Percentiles rank a stretch among this genome's conserved stretches.
Evolutionary conservation across 2,329 filamentous ascomycete species (phyloP).

Genomic region (Fusarium chaquense): DNA sequence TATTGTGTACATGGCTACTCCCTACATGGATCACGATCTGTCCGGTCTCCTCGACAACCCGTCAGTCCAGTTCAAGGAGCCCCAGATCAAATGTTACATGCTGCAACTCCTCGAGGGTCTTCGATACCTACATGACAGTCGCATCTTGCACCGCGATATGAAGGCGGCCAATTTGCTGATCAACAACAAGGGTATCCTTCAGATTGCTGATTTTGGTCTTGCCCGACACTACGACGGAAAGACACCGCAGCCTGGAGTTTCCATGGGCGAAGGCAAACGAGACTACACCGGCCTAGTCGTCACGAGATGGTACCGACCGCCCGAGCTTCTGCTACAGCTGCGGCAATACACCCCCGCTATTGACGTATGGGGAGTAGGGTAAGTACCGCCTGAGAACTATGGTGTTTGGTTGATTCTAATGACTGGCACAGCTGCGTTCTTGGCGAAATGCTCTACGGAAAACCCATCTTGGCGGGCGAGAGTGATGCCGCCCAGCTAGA

Average conservation of each 20-base stretch:
- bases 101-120: constrained; percentile 91
- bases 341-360: constrained; percentile 96
- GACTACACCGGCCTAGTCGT: constrained; percentile 98
- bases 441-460: constrained; percentile 95
- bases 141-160: constrained; percentile 97
- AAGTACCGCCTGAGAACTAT: constrained; percentile 52
- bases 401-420: constrained; percentile 35
- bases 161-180: constrained; percentile 98
- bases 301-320: constrained; percentile 95
- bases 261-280: constrained; percentile 84
- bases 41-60: constrained; percentile 97
- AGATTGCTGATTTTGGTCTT: constrained; percentile 97
- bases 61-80: constrained; percentile 84
- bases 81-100: constrained; percentile 98
- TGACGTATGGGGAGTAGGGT: constrained; percentile 98
- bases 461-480: constrained; percentile 90
- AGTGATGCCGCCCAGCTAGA: constrained; percentile 91
- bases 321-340: constrained; percentile 89
- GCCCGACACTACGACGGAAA: constrained; percentile 92
- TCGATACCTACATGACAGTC: constrained; percentile 87
- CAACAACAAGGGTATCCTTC: constrained; percentile 90
- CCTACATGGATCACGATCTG: constrained; percentile 99
- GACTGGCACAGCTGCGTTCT: constrained; percentile 84
- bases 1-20: constrained; percentile 98
- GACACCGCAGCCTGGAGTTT: constrained; percentile 79